Evolutionary conservation across 495 filamentous ascomycete genomes (phyloP).

Genomic region (Pyrenula massariospora): DNA sequence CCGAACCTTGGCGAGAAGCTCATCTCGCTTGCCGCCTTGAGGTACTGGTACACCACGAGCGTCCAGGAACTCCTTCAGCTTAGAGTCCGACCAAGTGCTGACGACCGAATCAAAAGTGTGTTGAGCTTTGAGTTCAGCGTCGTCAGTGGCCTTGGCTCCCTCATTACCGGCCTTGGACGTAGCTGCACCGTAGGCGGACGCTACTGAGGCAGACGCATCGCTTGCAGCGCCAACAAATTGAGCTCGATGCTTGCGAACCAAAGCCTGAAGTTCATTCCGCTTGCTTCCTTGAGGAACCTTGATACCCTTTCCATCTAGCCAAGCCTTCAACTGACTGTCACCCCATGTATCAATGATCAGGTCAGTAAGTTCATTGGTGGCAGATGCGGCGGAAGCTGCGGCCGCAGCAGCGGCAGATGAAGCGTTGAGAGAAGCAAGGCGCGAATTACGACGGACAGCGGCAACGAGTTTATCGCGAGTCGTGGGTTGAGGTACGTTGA

Average conservation of each 20-base stretch:
- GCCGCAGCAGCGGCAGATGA: constrained; percentile 48
- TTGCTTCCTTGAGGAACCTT: constrained; percentile 82
- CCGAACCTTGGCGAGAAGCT: constrained; percentile 66
- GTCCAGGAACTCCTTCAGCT: constrained; percentile 61
- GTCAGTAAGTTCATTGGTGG: constrained; percentile 63
- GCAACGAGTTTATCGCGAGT: constrained; percentile 83
- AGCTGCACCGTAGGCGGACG: constrained; percentile 64
- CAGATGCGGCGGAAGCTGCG: constrained; percentile 52
- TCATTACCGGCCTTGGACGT: constrained; percentile 72
- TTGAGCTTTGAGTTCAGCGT: constrained; percentile 48
- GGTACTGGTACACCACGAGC: constrained; percentile 54
- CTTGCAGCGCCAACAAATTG: constrained; percentile 52
- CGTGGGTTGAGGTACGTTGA: constrained; percentile 76
- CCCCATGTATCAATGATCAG: constrained; percentile 82
- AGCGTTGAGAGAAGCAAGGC: constrained; percentile 56
- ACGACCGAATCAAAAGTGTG: constrained; percentile 56
- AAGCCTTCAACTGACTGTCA: constrained; percentile 69
- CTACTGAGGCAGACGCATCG: constrained; percentile 45
- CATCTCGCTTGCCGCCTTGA: constrained; percentile 63
- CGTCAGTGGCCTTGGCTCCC: constrained; percentile 64
- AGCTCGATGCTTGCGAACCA: constrained; percentile 81
- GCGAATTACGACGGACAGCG: constrained; percentile 80
- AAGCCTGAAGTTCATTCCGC: constrained; percentile 78
- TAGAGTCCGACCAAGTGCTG: constrained; percentile 55
- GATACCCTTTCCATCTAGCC: constrained; percentile 63